Evolutionary conservation across 306 rosid genomes (phyloP).

Genomic region (Cajanus cajan): DNA sequence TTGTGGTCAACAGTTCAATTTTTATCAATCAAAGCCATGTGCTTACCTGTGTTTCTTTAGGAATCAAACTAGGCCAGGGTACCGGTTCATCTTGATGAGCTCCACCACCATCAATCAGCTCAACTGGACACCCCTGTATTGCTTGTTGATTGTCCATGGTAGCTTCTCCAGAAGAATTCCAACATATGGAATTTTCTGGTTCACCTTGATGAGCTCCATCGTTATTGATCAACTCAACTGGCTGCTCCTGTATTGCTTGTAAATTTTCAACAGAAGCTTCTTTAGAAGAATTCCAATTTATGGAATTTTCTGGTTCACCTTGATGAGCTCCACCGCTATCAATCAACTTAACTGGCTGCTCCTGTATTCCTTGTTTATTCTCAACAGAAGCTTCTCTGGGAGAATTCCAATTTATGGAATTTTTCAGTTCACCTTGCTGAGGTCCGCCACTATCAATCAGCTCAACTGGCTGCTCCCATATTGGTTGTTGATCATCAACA

Average conservation of each 20-base stretch:
- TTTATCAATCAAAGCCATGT: slow-evolving; percentile 30
- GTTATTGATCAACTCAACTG: slow-evolving; percentile 36
- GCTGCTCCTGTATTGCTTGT: slow-evolving; percentile 34
- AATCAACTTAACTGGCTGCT: slow-evolving; percentile 33
- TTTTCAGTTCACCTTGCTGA: slow-evolving; percentile 26
- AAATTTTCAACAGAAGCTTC: slow-evolving; percentile 28
- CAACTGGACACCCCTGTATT: slow-evolving; percentile 27
- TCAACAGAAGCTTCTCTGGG: slow-evolving; percentile 25
- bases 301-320: slow-evolving; percentile 31
- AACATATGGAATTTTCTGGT: slow-evolving; percentile 26
- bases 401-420: slow-evolving; percentile 30
- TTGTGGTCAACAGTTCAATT: slow-evolving; percentile 10
- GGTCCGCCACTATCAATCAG: slow-evolving; percentile 40
- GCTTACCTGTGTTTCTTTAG: slow-evolving; percentile 38
- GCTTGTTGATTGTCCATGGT: slow-evolving; percentile 26
- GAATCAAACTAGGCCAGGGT: slow-evolving; percentile 26
- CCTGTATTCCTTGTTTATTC: slow-evolving; percentile 26
- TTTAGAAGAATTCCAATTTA: slow-evolving; percentile 24
- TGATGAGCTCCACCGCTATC: slow-evolving; percentile 37
- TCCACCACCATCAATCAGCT: slow-evolving; percentile 40
- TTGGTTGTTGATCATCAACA: slow-evolving; percentile 27
- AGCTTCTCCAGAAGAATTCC: slow-evolving; percentile 21
- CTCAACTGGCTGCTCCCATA: slow-evolving; percentile 30
- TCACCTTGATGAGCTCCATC: slow-evolving; percentile 37
- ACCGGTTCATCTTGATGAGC: slow-evolving; percentile 29